Conservation (phyloP, 2,329 filamentous ascomycete species). For the Apiospora kogelbergensis region DNA sequence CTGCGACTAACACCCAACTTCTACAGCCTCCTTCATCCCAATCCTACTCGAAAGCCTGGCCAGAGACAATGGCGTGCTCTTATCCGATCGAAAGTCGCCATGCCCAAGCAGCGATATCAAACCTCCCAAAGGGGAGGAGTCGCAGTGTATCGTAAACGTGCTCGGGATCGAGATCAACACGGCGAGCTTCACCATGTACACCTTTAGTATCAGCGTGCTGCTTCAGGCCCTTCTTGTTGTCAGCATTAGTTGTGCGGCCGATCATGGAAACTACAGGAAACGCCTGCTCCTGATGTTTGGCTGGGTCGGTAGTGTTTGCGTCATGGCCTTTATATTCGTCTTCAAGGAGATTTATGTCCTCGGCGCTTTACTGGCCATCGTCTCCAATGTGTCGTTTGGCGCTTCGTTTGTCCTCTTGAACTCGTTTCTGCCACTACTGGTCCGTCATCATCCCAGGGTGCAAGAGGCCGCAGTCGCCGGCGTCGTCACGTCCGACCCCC, state of each 20-base stretch:
- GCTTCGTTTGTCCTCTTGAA: conserved; percentile 95
- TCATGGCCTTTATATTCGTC: conserved; percentile 86
- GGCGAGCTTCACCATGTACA: conserved; percentile 97
- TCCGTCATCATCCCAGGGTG: conserved; percentile 73
- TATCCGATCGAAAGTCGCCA: conserved; percentile 69
- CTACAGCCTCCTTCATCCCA: conserved; percentile 84
- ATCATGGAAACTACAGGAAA: conserved; percentile 92
- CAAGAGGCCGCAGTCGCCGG: conserved; percentile 24
- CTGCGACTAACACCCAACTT: background rate
- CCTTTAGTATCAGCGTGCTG: conserved; percentile 88
- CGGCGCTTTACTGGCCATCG: conserved; percentile 79
- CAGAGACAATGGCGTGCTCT: conserved; percentile 84
- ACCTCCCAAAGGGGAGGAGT: conserved; percentile 43
- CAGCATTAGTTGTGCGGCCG: conserved; percentile 92
- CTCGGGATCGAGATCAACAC: conserved; percentile 89
- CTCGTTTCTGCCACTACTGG: conserved; percentile 88
- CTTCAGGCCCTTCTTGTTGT: conserved; percentile 89
- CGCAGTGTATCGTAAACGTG: conserved; percentile 80
- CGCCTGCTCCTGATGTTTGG: conserved; percentile 83
- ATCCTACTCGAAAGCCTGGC: conserved; percentile 93
- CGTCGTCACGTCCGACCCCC: conserved; percentile 30
- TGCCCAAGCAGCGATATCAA: conserved; percentile 64
- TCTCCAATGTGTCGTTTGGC: conserved; percentile 92
- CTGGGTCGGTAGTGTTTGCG: conserved; percentile 74
- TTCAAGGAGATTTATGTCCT: conserved; percentile 74